Conservation (phyloP, 768 basidiomycete species). For the Tephrocybe sp. region DNA sequence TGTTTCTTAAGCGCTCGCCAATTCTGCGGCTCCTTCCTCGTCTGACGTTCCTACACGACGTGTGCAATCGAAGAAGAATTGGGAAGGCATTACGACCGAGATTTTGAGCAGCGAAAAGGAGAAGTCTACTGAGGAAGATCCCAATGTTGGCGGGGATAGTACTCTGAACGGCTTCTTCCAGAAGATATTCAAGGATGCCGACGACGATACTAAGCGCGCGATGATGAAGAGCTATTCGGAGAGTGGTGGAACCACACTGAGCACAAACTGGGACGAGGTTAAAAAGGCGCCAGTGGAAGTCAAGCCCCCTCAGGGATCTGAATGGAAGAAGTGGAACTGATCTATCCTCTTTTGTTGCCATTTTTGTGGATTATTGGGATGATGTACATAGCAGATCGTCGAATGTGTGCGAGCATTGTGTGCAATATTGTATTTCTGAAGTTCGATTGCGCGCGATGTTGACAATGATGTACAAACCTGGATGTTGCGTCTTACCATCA, state of each 20-base stretch:
- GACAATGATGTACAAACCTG: background rate
- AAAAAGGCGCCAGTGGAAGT: constrained; percentile 67
- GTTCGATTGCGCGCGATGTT: too few relatives aligned
- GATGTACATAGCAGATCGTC: constrained; percentile 1
- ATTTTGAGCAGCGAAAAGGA: constrained; percentile 73
- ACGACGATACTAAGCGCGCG: constrained; percentile 87
- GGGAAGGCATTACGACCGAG: constrained; percentile 78
- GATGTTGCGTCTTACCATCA: constrained; percentile 79
- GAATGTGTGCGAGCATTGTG: background rate
- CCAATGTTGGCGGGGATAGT: constrained; percentile 87
- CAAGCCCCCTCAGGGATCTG: constrained; percentile 81
- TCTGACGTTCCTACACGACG: constrained; percentile 30
- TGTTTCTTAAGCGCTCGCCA: constrained; percentile 26
- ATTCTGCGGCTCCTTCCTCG: constrained; percentile 26
- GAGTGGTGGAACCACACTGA: constrained; percentile 92
- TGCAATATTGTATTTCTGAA: background rate
- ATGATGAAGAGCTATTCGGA: constrained; percentile 99
- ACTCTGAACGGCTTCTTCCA: constrained; percentile 90
- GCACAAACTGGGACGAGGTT: constrained; percentile 96
- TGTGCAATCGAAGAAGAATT: constrained; percentile 65
- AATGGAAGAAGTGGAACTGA: constrained; percentile 80
- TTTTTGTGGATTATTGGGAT: background rate
- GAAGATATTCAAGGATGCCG: constrained; percentile 86
- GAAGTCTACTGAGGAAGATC: constrained; percentile 69
- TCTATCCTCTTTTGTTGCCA: background rate